Evolutionary conservation across 106 monocot species (phyloP).

Genomic region (Platanthera guangdongensis): DNA sequence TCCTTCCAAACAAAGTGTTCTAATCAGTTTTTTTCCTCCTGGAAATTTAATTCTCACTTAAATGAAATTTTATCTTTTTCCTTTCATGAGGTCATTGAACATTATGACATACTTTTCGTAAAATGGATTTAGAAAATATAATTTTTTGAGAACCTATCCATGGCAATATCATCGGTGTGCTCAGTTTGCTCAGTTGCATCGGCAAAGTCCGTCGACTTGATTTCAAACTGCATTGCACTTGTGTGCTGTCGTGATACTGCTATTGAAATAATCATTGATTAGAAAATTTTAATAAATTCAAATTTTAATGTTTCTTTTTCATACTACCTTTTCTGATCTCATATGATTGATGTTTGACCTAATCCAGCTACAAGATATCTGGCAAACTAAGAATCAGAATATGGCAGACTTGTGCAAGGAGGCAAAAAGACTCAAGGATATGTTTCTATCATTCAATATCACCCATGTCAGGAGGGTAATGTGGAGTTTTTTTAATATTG

Average conservation of each 20-base stretch:
- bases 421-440: slow-evolving; percentile 46
- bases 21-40: not conserved
- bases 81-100: not conserved
- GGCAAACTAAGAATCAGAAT: slow-evolving; percentile 40
- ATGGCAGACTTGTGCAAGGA: slow-evolving; percentile 40
- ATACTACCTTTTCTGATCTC: not conserved
- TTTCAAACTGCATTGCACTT: not conserved
- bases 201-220: not conserved
- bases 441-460: slow-evolving; percentile 46
- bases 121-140: not conserved
- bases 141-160: not conserved
- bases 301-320: not conserved
- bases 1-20: not conserved
- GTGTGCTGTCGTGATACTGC: not conserved
- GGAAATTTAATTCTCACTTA: not conserved
- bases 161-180: not conserved
- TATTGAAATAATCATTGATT: not conserved
- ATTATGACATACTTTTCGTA: not conserved
- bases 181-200: not conserved
- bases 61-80: not conserved
- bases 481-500: not conserved
- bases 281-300: not conserved
- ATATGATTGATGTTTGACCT: not conserved
- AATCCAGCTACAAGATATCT: slow-evolving; percentile 41
- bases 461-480: slow-evolving; percentile 56